These are phyloP conservation scores for Dimocarpus longan DNA, from an alignment of 345 rosid species.

Conservation along the genomic window DNA sequence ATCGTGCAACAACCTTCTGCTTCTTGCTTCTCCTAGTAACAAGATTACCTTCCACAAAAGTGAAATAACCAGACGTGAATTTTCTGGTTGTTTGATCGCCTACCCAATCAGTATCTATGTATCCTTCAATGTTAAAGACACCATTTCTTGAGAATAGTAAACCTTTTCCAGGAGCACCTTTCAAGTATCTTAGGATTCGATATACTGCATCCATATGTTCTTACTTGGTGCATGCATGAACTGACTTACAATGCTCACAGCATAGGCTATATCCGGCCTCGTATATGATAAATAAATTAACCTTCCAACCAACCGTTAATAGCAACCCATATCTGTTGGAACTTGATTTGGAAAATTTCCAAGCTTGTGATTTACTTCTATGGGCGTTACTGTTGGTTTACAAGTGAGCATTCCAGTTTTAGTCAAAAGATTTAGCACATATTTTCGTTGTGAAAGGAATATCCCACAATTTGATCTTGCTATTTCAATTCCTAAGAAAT, in stretches of 20 bases:
- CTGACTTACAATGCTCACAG: background rate
- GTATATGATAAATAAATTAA: background rate
- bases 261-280: background rate
- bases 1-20: background rate
- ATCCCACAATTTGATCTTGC: background rate
- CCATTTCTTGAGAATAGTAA: background rate
- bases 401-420: slow-evolving; percentile 4
- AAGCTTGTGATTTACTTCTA: background rate
- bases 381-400: background rate
- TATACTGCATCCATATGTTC: background rate
- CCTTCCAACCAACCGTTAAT: background rate
- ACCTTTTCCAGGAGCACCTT: background rate
- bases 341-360: background rate
- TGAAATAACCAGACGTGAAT: background rate
- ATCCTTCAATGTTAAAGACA: no score
- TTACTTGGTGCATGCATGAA: slow-evolving; percentile 8
- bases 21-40: background rate
- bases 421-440: background rate
- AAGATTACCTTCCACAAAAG: background rate
- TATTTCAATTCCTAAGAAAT: background rate
- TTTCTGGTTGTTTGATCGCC: background rate
- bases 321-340: background rate
- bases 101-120: background rate
- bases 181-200: background rate
- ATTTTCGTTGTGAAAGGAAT: background rate